Evolutionary conservation across 1,139 yeast genomes (phyloP), one percentile per base, ranked within the genome.

Genomic region (Saccharomyces hybrid): DNA sequence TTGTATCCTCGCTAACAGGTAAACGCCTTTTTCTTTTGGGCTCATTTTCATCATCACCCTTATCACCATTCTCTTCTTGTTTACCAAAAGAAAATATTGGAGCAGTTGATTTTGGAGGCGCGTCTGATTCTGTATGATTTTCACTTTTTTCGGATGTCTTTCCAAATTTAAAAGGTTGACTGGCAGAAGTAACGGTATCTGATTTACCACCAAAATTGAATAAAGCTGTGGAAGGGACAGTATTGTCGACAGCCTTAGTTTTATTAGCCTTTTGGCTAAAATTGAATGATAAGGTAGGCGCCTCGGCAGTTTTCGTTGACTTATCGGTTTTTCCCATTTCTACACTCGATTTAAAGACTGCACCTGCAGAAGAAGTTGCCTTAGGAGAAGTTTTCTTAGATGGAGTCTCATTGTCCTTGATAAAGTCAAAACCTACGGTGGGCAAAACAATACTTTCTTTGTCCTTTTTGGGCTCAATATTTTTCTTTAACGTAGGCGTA

Each of bases 391-490:
- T 47, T 31, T 54, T 55, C 51, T 60, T 59, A 1, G 64, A 54
- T 7, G 64, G 63, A 4, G 63, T 58, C 11, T 59, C 63, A 28
- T 51, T 53, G n/a, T 60, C 52, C 34, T 60, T 62, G 9, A 65
- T 50, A 47, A 67, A 67, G 54, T 66, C 68, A 48, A 67, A 67
- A 2, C 69, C 70, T 2, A 59, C 54, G 4, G 70, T 65, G 8
- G 70, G 70, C 25, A 57, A 46, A 9, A 65, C 51, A 32, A 53
- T 50, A 42, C 55, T 57, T 8, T 55, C 49, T 41, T 51, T 54
- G 16, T 52, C 50, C 13, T 27, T 31, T 13, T 25, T 50, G 11
- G 49, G n/a, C 30, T 16, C 32, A 6, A 31, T 13, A 4, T 20
- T 28, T 6, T 47, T 52, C 20, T 9, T 32, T 23, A 23, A 7